These are phyloP conservation scores for Thraustotheca clavata DNA, from an alignment of 352 stramenopile genomes.

Conservation along the genomic window DNA sequence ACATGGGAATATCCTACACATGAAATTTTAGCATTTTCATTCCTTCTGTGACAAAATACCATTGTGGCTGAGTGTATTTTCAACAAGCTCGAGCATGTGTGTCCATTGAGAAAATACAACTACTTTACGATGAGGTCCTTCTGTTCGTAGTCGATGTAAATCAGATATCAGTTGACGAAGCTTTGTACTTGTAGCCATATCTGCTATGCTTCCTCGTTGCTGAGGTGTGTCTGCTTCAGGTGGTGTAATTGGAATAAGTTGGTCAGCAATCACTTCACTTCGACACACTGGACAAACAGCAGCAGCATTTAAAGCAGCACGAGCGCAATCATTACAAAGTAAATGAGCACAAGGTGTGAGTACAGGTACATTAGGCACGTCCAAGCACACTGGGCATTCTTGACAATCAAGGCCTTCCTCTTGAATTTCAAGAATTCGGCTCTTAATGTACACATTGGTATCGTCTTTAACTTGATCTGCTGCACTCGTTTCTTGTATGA, in stretches of 20 bases:
- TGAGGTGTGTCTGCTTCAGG: neutral
- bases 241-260: slow-evolving; percentile 39
- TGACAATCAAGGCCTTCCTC: slow-evolving; percentile 60
- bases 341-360: slow-evolving; percentile 81
- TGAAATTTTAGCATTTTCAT: neutral
- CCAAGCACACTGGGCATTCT: slow-evolving; percentile 82
- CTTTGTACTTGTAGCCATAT: slow-evolving; percentile 38
- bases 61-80: slow-evolving; percentile 37
- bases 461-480: neutral
- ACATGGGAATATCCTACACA: slow-evolving; percentile 34
- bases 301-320: slow-evolving; percentile 44
- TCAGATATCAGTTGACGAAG: slow-evolving; percentile 56
- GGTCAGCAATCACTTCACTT: slow-evolving; percentile 42
- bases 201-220: neutral
- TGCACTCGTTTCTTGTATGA: slow-evolving; percentile 4
- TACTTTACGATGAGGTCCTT: slow-evolving; percentile 67
- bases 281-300: slow-evolving; percentile 72
- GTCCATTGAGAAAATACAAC: slow-evolving; percentile 89
- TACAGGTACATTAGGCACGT: slow-evolving; percentile 54
- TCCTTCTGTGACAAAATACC: neutral
- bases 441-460: slow-evolving; percentile 18
- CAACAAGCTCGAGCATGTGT: slow-evolving; percentile 80
- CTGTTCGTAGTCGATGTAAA: slow-evolving; percentile 29
- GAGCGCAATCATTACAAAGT: slow-evolving; percentile 70
- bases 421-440: slow-evolving; percentile 47